phyloP scores from a whole-genome alignment of 2,329 filamentous ascomycete genomes.

The Paramyrothecium roridum region DNA sequence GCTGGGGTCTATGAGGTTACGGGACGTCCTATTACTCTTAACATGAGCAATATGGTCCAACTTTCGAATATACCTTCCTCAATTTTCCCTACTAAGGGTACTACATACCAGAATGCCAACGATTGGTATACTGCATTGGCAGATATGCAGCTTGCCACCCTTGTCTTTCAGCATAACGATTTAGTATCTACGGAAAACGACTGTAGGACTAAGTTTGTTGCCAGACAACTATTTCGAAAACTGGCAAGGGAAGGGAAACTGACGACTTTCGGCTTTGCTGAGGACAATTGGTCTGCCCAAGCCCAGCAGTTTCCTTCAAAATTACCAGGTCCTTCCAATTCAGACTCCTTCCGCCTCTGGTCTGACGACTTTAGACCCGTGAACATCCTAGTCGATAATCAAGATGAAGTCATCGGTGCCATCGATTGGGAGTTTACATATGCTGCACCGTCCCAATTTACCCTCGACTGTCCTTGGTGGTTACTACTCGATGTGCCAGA shows the following conservation, averaged over 20 bases:
- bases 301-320: conserved; percentile 3
- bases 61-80: conserved; percentile 17
- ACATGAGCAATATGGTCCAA: conserved; percentile 36
- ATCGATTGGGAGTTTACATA: conserved; percentile 41
- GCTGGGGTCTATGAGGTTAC: conserved; percentile 20
- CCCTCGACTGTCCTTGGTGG: conserved; percentile 35
- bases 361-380: conserved; percentile 28
- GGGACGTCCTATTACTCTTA: conserved; percentile 33
- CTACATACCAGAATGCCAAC: conserved; percentile 21
- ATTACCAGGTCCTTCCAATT: conserved; percentile 12
- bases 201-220: conserved; percentile 37
- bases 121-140: conserved; percentile 35
- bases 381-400: conserved; percentile 27
- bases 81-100: conserved; percentile 12
- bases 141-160: conserved; percentile 35
- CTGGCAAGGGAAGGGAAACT: conserved; percentile 21
- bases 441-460: conserved; percentile 26
- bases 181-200: conserved; percentile 31
- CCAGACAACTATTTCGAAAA: conserved; percentile 35
- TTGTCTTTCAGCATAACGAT: conserved; percentile 38
- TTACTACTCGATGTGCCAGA: conserved; percentile 28
- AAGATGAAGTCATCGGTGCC: conserved; percentile 22
- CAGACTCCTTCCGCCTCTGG: conserved; percentile 22
- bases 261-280: conserved; percentile 20
- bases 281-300: conserved; percentile 26